Evolutionary conservation across 257 asterid genomes (phyloP).

Genomic region (Cordia subcordata): DNA sequence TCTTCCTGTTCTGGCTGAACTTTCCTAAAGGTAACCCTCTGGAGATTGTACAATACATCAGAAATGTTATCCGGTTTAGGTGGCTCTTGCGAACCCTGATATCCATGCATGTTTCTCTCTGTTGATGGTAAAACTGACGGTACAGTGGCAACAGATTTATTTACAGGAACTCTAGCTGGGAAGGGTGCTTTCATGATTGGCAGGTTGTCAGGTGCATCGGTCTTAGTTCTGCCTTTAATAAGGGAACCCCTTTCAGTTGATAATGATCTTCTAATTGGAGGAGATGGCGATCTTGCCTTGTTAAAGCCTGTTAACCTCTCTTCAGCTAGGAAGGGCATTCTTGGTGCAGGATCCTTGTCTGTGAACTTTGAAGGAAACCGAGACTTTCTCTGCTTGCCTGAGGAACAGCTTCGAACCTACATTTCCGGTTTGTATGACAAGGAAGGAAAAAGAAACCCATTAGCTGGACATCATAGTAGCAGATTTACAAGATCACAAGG

Average conservation of each 20-base stretch:
- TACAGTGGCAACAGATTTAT: constrained; percentile 35
- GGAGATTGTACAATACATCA: constrained; percentile 44
- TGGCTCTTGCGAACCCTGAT: constrained; percentile 38
- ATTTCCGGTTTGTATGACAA: constrained; percentile 15
- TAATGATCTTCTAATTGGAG: constrained; percentile 78
- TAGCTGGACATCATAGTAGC: neutral
- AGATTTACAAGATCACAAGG: neutral
- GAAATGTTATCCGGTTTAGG: constrained; percentile 38
- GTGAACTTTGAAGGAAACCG: constrained; percentile 66
- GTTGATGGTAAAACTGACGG: constrained; percentile 40
- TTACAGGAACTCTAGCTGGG: constrained; percentile 59
- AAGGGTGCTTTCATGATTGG: constrained; percentile 52
- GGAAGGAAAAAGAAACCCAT: constrained; percentile 4
- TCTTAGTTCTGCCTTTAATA: constrained; percentile 37
- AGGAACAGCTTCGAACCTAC: constrained; percentile 69
- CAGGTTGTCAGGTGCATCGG: constrained; percentile 52
- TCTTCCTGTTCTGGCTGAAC: constrained; percentile 52
- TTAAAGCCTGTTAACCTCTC: constrained; percentile 35
- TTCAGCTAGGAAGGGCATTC: constrained; percentile 47
- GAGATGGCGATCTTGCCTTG: constrained; percentile 67
- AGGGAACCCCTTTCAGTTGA: constrained; percentile 70
- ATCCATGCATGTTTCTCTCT: constrained; percentile 16
- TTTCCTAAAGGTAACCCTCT: constrained; percentile 44
- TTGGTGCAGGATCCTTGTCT: constrained; percentile 56
- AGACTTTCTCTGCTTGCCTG: constrained; percentile 71